phyloP scores from a whole-genome alignment of 768 basidiomycete genomes.

The Coprinellus aureogranulatus region DNA sequence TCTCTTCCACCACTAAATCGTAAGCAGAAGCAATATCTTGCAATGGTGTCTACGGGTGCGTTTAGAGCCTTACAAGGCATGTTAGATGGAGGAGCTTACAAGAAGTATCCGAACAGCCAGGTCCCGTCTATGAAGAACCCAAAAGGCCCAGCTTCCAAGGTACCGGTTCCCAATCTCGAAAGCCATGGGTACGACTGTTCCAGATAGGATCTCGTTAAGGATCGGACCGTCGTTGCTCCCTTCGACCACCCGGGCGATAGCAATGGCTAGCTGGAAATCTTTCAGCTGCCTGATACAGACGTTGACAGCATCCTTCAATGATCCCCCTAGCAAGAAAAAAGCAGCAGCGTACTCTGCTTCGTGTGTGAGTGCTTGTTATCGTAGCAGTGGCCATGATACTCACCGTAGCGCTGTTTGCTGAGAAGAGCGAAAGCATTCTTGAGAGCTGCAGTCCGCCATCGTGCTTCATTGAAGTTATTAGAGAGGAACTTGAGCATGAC shows the following conservation, averaged over 20 bases:
- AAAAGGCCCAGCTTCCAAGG: constrained; percentile 95
- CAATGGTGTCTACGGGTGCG: constrained; percentile 60
- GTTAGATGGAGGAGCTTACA: constrained; percentile 45
- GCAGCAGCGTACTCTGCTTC: constrained; percentile 91
- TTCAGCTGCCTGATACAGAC: constrained; percentile 84
- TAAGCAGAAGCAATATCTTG: constrained; percentile 65
- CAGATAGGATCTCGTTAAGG: constrained; percentile 65
- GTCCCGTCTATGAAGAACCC: constrained; percentile 86
- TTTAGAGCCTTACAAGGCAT: not conserved
- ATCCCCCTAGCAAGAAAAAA: constrained; percentile 91
- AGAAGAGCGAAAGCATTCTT: constrained; percentile 96
- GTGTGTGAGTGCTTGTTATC: constrained; percentile 8
- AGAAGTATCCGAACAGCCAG: constrained; percentile 86
- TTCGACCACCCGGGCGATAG: constrained; percentile 82
- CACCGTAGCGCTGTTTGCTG: constrained; percentile 89
- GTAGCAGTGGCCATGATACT: constrained; percentile 21
- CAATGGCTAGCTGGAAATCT: constrained; percentile 89
- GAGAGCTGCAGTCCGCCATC: constrained; percentile 90
- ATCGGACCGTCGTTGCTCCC: constrained; percentile 79
- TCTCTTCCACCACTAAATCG: constrained; percentile 54
- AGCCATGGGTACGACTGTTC: constrained; percentile 77
- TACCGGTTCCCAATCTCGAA: constrained; percentile 88
- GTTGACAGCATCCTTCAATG: constrained; percentile 86
- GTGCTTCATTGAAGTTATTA: constrained; percentile 80
- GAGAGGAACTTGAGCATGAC: constrained; percentile 88